phyloP scores from a whole-genome alignment of 108 stramenopile genomes.

The Thalassiosira profunda region DNA sequence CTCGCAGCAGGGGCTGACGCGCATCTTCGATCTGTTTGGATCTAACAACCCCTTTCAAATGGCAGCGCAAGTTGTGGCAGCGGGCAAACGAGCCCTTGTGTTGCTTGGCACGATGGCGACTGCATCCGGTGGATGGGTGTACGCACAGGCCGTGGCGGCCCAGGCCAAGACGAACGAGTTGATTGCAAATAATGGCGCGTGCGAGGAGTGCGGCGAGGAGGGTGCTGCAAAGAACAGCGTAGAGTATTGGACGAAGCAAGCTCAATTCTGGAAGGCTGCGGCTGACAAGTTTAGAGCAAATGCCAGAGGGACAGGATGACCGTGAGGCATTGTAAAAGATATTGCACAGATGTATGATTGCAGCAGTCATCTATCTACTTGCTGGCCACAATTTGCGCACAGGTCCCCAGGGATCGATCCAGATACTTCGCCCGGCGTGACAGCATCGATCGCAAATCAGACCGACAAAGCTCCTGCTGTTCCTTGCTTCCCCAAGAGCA shows the following conservation, averaged over 20 bases:
- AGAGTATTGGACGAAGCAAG: conserved; percentile 1
- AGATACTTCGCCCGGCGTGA: conserved; percentile 7
- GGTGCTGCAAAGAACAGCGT: not conserved
- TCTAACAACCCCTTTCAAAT: conserved; percentile 42
- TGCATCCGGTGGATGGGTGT: conserved; percentile 21
- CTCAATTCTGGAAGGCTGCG: not conserved
- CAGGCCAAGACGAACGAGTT: conserved; percentile 8
- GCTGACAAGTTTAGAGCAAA: no score
- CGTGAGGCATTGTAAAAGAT: no score
- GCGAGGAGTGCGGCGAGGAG: not conserved
- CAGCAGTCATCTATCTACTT: no score
- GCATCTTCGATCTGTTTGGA: conserved; percentile 29
- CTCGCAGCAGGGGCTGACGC: conserved; percentile 12
- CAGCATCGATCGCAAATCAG: conserved; percentile 15
- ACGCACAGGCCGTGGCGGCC: conserved; percentile 10
- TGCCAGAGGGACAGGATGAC: no score
- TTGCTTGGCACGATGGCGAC: conserved; percentile 15
- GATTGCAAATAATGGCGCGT: not conserved
- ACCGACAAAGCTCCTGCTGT: not conserved
- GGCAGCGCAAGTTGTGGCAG: conserved; percentile 8
- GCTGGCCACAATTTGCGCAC: no score
- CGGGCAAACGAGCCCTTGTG: conserved; percentile 6
- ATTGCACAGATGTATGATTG: no score
- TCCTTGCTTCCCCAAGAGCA: not conserved
- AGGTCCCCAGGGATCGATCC: not conserved